A percentile compares a stretch with the other conserved stretches of the same genome.
phyloP scores from a whole-genome alignment of 2,329 filamentous ascomycete genomes.

The Fusarium equiseti region DNA sequence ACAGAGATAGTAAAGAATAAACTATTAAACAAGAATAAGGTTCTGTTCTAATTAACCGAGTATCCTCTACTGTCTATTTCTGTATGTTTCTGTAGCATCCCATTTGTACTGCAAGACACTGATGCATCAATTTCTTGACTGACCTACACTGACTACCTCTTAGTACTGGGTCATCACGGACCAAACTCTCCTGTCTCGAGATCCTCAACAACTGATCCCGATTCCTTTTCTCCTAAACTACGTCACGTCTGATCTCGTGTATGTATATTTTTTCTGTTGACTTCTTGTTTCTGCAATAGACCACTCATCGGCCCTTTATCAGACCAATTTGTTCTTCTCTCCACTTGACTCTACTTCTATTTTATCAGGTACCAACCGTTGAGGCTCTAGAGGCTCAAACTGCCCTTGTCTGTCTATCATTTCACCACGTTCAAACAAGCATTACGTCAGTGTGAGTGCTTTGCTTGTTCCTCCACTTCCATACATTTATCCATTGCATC shows the following conservation, averaged over 20 bases:
- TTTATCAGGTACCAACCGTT: slow-evolving; percentile 36
- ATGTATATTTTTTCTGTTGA: slow-evolving; percentile 24
- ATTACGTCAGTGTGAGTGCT: slow-evolving; percentile 45
- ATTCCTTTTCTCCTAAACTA: slow-evolving; percentile 33
- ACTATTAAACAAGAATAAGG: background rate
- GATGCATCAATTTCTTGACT: no score
- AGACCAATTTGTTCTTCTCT: slow-evolving; percentile 13
- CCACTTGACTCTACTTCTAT: slow-evolving; percentile 17
- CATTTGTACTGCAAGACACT: background rate
- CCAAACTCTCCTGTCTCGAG: slow-evolving; percentile 46
- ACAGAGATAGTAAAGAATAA: background rate
- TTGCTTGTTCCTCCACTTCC: slow-evolving; percentile 39
- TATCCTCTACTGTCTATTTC: background rate
- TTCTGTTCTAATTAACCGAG: slow-evolving; percentile 29
- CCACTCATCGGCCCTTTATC: slow-evolving; percentile 29
- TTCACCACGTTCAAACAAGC: slow-evolving; percentile 28
- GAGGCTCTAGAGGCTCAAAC: slow-evolving; percentile 32
- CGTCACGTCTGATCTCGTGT: slow-evolving; percentile 38
- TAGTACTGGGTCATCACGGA: slow-evolving; percentile 36
- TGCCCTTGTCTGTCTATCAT: slow-evolving; percentile 28
- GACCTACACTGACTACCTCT: slow-evolving; percentile 4
- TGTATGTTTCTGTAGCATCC: slow-evolving; percentile 23
- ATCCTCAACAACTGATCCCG: slow-evolving; percentile 30
- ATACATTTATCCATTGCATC: slow-evolving; percentile 21
- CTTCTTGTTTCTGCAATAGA: slow-evolving; percentile 11